Conservation (phyloP, 768 basidiomycete species). For the Phallus indusiatus region DNA sequence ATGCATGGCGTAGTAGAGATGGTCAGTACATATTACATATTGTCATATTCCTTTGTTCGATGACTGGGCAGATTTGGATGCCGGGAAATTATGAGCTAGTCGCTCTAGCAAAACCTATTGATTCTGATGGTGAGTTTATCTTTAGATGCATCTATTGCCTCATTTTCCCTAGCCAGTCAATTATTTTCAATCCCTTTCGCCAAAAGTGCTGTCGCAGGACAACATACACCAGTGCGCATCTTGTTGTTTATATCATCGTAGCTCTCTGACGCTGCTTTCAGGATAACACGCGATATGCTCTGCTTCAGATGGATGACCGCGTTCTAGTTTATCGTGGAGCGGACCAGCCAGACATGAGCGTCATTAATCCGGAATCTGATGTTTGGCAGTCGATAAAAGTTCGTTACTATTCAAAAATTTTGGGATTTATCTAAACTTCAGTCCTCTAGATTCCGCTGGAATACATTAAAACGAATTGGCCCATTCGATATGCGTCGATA, state of each 20-base stretch:
- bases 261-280: slow-evolving; percentile 21
- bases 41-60: neutral
- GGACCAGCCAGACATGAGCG: slow-evolving; percentile 95
- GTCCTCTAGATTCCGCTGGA: slow-evolving; percentile 64
- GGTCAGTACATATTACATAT: slow-evolving; percentile 34
- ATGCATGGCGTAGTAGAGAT: slow-evolving; percentile 71
- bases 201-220: slow-evolving; percentile 86
- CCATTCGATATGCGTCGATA: slow-evolving; percentile 84
- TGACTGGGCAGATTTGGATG: slow-evolving; percentile 68
- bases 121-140: slow-evolving; percentile 36
- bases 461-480: slow-evolving; percentile 92
- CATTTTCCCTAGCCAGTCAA: slow-evolving; percentile 45
- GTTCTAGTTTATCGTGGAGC: slow-evolving; percentile 90
- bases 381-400: slow-evolving; percentile 98
- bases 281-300: slow-evolving; percentile 95
- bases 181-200: slow-evolving; percentile 86
- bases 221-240: slow-evolving; percentile 74
- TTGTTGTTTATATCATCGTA: neutral
- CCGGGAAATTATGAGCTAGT: slow-evolving; percentile 89
- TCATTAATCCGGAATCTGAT: slow-evolving; percentile 95
- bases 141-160: too few relatives aligned
- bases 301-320: slow-evolving; percentile 91
- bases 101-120: slow-evolving; percentile 46
- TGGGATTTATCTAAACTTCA: neutral
- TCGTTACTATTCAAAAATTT: slow-evolving; percentile 1